Evolutionary conservation across 495 filamentous ascomycete genomes (phyloP).

Genomic region (Penicillium silybi): DNA sequence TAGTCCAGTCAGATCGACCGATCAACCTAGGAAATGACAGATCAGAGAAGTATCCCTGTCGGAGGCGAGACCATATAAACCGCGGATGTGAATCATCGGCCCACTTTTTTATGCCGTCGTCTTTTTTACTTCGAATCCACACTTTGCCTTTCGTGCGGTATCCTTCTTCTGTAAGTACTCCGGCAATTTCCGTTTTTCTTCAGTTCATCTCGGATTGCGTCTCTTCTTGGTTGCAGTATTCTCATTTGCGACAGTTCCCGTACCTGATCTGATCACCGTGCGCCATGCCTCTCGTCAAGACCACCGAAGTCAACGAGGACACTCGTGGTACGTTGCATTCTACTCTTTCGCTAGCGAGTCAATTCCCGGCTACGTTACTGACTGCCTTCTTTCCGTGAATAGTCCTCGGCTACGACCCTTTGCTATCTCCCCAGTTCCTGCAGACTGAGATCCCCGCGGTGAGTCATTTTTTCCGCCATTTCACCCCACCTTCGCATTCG

Average conservation of each 20-base stretch:
- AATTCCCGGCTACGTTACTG: neutral
- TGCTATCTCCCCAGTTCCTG: slow-evolving; percentile 86
- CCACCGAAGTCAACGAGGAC: slow-evolving; percentile 49
- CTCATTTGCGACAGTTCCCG: neutral
- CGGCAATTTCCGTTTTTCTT: neutral
- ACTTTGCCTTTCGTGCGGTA: neutral
- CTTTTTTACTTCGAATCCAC: slow-evolving; percentile 1
- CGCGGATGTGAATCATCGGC: slow-evolving; percentile 3
- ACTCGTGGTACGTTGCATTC: slow-evolving; percentile 41
- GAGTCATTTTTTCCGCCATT: slow-evolving; percentile 34
- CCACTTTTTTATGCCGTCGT: slow-evolving; percentile 6
- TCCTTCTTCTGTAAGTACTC: neutral
- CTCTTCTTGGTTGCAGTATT: neutral
- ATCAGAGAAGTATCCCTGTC: neutral
- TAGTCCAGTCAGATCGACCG: neutral
- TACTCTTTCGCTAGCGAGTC: neutral
- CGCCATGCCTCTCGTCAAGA: slow-evolving; percentile 49
- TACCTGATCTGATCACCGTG: neutral
- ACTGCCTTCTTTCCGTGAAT: slow-evolving; percentile 1
- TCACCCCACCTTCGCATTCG: slow-evolving; percentile 3
- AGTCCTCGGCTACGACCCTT: slow-evolving; percentile 94
- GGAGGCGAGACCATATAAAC: neutral
- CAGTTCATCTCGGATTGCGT: neutral
- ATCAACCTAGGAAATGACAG: neutral
- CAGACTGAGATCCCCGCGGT: slow-evolving; percentile 84